Evolutionary conservation across 2,329 filamentous ascomycete genomes (phyloP).

Genomic region (Epicoccum sorghinum): DNA sequence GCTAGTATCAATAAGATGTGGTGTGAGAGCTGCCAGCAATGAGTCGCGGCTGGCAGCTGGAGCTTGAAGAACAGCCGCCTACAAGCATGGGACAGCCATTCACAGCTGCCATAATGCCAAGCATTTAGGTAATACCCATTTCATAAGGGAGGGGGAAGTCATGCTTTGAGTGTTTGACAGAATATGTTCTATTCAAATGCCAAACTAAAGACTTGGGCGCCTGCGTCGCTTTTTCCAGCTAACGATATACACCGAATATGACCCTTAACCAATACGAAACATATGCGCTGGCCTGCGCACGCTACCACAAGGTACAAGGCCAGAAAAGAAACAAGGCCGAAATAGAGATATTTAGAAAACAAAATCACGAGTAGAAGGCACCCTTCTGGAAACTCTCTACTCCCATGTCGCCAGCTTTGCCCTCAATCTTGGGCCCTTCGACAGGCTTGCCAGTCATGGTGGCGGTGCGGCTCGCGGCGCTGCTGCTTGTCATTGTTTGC

Average conservation of each 20-base stretch:
- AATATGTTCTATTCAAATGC: constrained; percentile 20
- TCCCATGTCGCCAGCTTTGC: constrained; percentile 68
- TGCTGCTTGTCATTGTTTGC: constrained; percentile 61
- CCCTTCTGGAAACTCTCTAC: constrained; percentile 75
- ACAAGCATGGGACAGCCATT: constrained; percentile 7
- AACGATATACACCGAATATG: constrained; percentile 13
- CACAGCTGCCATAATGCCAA: constrained; percentile 1
- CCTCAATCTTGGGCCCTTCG: constrained; percentile 57
- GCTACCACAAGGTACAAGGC: constrained; percentile 18
- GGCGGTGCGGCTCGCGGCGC: constrained; percentile 47
- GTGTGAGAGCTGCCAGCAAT: background rate
- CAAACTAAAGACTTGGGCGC: constrained; percentile 19
- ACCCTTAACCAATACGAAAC: constrained; percentile 9
- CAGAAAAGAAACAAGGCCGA: constrained; percentile 13
- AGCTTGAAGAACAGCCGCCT: constrained; percentile 3
- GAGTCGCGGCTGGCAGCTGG: constrained; percentile 5
- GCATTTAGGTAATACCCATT: background rate
- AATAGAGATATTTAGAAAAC: background rate
- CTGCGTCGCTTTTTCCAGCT: constrained; percentile 32
- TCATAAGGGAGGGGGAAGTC: background rate
- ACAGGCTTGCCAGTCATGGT: constrained; percentile 55
- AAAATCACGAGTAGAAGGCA: constrained; percentile 66
- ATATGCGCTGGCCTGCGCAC: constrained; percentile 11
- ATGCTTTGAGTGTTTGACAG: background rate
- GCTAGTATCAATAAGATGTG: background rate